These are phyloP conservation scores for Candida caryicola DNA, from an alignment of 805 yeast genomes.

Conservation along the genomic window DNA sequence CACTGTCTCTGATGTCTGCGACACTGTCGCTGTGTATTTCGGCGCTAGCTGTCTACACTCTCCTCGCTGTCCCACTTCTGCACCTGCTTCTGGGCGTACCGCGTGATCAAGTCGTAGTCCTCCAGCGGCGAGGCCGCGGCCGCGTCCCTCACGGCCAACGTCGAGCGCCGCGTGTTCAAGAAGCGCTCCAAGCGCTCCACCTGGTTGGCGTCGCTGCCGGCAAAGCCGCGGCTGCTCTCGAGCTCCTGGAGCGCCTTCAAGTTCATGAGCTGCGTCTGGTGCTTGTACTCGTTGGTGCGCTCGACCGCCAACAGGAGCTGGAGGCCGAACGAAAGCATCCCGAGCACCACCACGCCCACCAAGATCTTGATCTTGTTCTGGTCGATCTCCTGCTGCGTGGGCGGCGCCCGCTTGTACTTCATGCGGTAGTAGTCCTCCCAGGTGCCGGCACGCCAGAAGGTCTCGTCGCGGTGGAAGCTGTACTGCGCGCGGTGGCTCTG, in stretches of 20 bases:
- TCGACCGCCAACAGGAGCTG: conserved; percentile 41
- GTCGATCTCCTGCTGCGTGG: conserved; percentile 38
- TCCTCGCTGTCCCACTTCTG: conserved; percentile 12
- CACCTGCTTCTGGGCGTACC: conserved; percentile 31
- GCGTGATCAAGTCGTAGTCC: conserved; percentile 18
- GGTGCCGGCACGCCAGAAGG: conserved; percentile 59
- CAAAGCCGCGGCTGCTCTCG: conserved; percentile 22
- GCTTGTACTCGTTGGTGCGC: conserved; percentile 30
- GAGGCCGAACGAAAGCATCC: conserved; percentile 37
- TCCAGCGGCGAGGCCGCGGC: conserved; percentile 6
- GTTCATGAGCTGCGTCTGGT: conserved; percentile 24
- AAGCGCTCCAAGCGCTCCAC: conserved; percentile 34
- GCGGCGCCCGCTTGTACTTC: conserved; percentile 36
- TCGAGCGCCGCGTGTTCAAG: conserved; percentile 30
- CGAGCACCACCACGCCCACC: conserved; percentile 37
- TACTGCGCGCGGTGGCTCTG: conserved; percentile 36
- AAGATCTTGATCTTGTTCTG: conserved; percentile 44
- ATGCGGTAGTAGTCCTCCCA: conserved; percentile 61
- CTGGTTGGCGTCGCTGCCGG: conserved; percentile 25
- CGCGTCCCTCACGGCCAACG: conserved; percentile 19
- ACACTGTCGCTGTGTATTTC: no score
- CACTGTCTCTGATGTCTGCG: no score
- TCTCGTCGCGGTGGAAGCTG: conserved; percentile 33
- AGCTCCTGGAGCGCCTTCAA: conserved; percentile 30
- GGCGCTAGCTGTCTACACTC: no score